Base-by-base conservation (phyloP, 2,329 filamentous ascomycete species). In the Fusarium sarcochroum region DNA sequence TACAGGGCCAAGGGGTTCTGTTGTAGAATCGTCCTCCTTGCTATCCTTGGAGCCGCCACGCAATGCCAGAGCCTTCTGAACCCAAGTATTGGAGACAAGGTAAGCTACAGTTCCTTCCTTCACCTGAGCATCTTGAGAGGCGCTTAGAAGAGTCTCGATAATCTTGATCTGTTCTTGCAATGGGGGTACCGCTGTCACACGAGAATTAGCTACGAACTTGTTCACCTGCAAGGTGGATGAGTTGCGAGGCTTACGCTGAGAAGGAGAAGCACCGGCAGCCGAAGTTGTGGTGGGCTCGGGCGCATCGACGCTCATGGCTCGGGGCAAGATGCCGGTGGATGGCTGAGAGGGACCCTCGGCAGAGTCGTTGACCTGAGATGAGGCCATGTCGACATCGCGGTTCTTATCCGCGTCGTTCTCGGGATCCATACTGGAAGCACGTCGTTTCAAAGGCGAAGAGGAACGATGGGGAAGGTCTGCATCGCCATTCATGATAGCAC, bases 71-170 rank as follows among this genome's bases (percentile, higher is more conserved):
- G 96, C 93, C 61, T 89, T 87, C 58, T 87, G 85, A 34, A 98
- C 85, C 96, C 96, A 98, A 61, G 85, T 85, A 50, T 86, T 87
- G 3, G 94, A 97, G 6, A 98, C 87, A 20, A 97, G 80, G 73
- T 90, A 97, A 15, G 91, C 92, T 55, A 88, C 86, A 60, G 92
- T 87, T n/a, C 90, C 90, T 65, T 94, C 92, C 60, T 88, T 80
- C n/a, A 90, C 77, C 9, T 87, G 84, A 1, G 77, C 76, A 46
- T 85, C 83, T n/a, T 80, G 78, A 47, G 84, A 84, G 13, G 86
- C 84, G 66, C 85, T 80, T 25, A 87, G 78, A 25, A 94, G 80
- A 32, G 85, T 84, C 72, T 88, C 86, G 50, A 98, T 93, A 37
- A 88, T 88, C 58, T 86, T 87, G 60, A 97, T 89, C 78, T 98